Evolutionary conservation across 202 grass and related monocot species (phyloP).

Genomic region (Hordeum pubiflorum): DNA sequence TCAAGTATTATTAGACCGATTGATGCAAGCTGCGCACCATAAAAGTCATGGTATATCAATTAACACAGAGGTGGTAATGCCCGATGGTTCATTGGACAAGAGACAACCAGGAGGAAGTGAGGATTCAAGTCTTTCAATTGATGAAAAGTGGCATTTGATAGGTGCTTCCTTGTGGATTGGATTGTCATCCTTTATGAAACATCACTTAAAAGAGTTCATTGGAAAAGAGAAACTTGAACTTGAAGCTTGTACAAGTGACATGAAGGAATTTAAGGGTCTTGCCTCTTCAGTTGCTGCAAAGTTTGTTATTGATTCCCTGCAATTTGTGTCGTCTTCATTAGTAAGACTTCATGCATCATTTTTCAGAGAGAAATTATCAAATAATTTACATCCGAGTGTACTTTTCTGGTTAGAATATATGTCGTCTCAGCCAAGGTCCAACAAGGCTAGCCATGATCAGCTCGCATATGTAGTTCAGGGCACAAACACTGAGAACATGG

Average conservation of each 20-base stretch:
- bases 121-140: slow-evolving; percentile 31
- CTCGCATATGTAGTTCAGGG: slow-evolving; percentile 33
- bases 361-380: slow-evolving; percentile 47
- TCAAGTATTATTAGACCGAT: slow-evolving; percentile 37
- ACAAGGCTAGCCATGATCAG: slow-evolving; percentile 30
- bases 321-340: slow-evolving; percentile 62
- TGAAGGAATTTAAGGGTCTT: slow-evolving; percentile 22
- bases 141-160: slow-evolving; percentile 84
- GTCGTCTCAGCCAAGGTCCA: slow-evolving; percentile 27
- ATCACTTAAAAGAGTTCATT: slow-evolving; percentile 40
- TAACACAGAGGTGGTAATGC: slow-evolving; percentile 16
- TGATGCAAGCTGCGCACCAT: slow-evolving; percentile 44
- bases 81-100: slow-evolving; percentile 5
- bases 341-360: slow-evolving; percentile 64
- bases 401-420: slow-evolving; percentile 56
- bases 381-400: slow-evolving; percentile 28
- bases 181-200: slow-evolving; percentile 51
- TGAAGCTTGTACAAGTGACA: slow-evolving; percentile 26
- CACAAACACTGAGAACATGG: slow-evolving; percentile 40
- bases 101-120: slow-evolving; percentile 24
- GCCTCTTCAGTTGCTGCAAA: slow-evolving; percentile 36
- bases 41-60: slow-evolving; percentile 42
- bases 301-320: slow-evolving; percentile 42
- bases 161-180: slow-evolving; percentile 60
- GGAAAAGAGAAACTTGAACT: slow-evolving; percentile 34